Evolutionary conservation across 257 asterid genomes (phyloP).

Genomic region (Fraxinus anomala): DNA sequence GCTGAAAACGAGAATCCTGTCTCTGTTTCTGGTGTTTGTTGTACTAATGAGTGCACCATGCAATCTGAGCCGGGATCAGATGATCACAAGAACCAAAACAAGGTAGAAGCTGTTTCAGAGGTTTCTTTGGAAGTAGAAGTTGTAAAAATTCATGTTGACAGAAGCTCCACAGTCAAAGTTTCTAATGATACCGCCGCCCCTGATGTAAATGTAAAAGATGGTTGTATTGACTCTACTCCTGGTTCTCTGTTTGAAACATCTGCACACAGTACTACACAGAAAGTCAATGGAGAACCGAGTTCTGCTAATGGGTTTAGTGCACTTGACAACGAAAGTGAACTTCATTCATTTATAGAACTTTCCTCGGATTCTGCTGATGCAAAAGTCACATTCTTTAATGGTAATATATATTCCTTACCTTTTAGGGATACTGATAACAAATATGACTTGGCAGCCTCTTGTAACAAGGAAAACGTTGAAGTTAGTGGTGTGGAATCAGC

Average conservation of each 20-base stretch:
- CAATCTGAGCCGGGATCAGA: not conserved
- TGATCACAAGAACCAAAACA: not conserved
- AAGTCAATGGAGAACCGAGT: constrained; percentile 7
- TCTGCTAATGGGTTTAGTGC: constrained; percentile 6
- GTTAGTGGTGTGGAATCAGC: not conserved
- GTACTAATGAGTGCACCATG: not conserved
- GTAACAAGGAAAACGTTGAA: constrained; percentile 1
- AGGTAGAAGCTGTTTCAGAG: constrained; percentile 10
- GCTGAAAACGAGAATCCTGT: constrained; percentile 19
- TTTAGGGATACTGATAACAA: not conserved
- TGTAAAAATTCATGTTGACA: constrained; percentile 2
- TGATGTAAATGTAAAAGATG: constrained; percentile 2
- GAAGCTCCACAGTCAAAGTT: constrained; percentile 10
- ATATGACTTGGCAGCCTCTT: constrained; percentile 4
- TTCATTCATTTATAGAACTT: constrained; percentile 19
- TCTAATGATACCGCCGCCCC: constrained; percentile 21
- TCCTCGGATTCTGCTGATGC: constrained; percentile 18
- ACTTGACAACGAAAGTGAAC: constrained; percentile 9
- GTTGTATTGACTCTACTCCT: constrained; percentile 14
- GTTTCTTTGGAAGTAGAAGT: constrained; percentile 20
- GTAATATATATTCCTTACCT: not conserved
- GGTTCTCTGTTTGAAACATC: not conserved
- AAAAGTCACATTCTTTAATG: not conserved
- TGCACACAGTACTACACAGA: constrained; percentile 10
- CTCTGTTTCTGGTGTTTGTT: not conserved